Conservation (phyloP, 805 yeast species). For the Saccharomycopsis synnaedendra region DNA sequence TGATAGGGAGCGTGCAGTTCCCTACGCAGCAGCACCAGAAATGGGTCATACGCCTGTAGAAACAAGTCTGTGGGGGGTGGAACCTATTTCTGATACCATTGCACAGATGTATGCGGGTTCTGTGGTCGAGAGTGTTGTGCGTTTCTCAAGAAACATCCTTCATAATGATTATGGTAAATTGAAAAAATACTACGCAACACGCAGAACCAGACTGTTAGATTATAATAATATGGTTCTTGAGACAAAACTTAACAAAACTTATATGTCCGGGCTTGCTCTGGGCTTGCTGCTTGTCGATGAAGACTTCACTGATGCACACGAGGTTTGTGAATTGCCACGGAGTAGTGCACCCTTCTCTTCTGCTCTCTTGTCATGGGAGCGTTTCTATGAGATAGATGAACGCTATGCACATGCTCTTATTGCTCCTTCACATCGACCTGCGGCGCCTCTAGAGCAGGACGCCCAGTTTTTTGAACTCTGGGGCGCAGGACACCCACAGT, state of each 20-base stretch:
- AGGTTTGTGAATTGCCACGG: constrained; percentile 14
- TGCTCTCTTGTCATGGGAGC: constrained; percentile 25
- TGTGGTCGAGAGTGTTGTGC: too few species aligned
- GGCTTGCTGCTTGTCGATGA: constrained; percentile 14
- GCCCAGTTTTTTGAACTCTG: constrained; percentile 24
- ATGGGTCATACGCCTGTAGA: constrained; percentile 6
- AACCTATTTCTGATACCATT: not conserved
- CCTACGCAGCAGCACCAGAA: constrained; percentile 18
- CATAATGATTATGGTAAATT: not conserved
- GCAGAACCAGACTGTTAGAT: not conserved
- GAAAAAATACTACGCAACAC: not conserved
- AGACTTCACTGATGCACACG: constrained; percentile 1
- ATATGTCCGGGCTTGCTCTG: constrained; percentile 14
- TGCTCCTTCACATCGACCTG: constrained; percentile 4
- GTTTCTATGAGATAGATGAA: constrained; percentile 36
- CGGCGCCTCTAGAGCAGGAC: constrained; percentile 21
- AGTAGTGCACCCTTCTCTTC: constrained; percentile 23
- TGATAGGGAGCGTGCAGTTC: constrained; percentile 24
- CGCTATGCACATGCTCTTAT: constrained; percentile 27
- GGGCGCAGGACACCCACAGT: constrained; percentile 17
- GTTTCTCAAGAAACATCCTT: too few species aligned
- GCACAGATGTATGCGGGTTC: too few species aligned
- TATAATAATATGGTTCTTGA: not conserved
- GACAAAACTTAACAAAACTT: constrained; percentile 2
- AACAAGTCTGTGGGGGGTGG: constrained; percentile 5